Evolutionary conservation across 176 grass and related monocot genomes (phyloP).

Genomic region (Musa schizocarpa): DNA sequence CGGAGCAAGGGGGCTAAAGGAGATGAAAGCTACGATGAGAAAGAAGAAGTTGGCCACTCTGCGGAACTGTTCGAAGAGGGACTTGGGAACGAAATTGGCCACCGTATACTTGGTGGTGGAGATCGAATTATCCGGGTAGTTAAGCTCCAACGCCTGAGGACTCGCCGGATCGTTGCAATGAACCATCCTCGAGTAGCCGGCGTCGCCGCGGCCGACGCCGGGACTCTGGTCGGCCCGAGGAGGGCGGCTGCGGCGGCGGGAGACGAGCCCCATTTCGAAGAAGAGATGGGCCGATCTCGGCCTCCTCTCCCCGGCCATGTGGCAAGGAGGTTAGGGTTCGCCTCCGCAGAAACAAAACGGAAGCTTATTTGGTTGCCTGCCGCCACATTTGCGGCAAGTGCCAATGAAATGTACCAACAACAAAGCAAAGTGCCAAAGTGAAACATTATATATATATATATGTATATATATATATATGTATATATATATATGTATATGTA

Average conservation of each 20-base stretch:
- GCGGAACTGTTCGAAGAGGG: constrained; percentile 87
- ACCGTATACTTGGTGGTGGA: constrained; percentile 90
- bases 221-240: neutral
- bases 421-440: no score
- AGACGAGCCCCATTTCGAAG: neutral
- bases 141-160: neutral
- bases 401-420: no score
- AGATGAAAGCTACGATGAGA: constrained; percentile 34
- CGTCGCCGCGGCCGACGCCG: neutral
- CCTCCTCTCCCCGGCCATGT: constrained; percentile 12
- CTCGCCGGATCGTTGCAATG: constrained; percentile 13
- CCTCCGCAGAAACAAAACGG: no score
- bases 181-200: constrained; percentile 18
- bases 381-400: no score
- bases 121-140: constrained; percentile 41
- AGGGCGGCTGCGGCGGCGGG: neutral
- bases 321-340: neutral
- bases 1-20: constrained; percentile 45
- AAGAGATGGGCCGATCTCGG: neutral
- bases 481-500: no score
- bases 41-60: constrained; percentile 91
- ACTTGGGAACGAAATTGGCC: constrained; percentile 61
- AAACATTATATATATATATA: no score
- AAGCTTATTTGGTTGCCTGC: no score
- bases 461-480: no score